A percentile compares a stretch with the other conserved stretches of the same genome.
Evolutionary conservation across 2,329 filamentous ascomycete genomes (phyloP).

Genomic region (Talaromyces sp.): DNA sequence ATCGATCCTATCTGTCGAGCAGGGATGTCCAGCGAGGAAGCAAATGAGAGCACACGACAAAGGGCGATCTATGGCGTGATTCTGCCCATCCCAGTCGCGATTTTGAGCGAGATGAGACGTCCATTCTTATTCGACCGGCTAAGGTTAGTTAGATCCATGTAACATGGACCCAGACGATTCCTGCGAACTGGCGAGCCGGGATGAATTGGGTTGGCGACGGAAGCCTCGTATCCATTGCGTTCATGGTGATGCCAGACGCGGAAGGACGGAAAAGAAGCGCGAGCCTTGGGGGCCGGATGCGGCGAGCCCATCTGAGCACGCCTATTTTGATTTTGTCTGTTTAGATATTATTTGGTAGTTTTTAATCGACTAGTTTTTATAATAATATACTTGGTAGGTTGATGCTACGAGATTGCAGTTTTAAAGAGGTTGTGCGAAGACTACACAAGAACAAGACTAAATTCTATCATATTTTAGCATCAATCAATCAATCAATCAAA

Average conservation of each 20-base stretch:
- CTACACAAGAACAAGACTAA: background rate
- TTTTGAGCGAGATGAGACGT: background rate
- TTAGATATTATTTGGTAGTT: too few relatives aligned
- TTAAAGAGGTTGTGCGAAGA: too few relatives aligned
- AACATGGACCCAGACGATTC: background rate
- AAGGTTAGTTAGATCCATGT: slow-evolving; percentile 12
- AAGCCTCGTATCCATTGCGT: slow-evolving; percentile 9
- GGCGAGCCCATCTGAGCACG: background rate
- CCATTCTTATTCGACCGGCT: background rate
- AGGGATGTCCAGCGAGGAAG: background rate
- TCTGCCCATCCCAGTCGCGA: background rate
- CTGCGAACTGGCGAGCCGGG: too few relatives aligned
- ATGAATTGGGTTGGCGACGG: slow-evolving; percentile 11
- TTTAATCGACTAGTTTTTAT: too few relatives aligned
- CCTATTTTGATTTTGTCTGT: too few relatives aligned
- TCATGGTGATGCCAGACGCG: background rate
- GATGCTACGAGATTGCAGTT: too few relatives aligned
- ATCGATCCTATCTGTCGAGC: background rate
- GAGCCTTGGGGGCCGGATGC: background rate
- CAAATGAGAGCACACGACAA: background rate
- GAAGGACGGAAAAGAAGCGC: too few relatives aligned
- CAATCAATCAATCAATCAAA: background rate
- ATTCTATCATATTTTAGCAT: slow-evolving; percentile 16
- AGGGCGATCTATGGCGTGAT: slow-evolving; percentile 19
- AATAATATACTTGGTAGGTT: too few relatives aligned